These are phyloP conservation scores for Dunaliella primolecta DNA, from an alignment of 139 green algal genomes.

Conservation along the genomic window DNA sequence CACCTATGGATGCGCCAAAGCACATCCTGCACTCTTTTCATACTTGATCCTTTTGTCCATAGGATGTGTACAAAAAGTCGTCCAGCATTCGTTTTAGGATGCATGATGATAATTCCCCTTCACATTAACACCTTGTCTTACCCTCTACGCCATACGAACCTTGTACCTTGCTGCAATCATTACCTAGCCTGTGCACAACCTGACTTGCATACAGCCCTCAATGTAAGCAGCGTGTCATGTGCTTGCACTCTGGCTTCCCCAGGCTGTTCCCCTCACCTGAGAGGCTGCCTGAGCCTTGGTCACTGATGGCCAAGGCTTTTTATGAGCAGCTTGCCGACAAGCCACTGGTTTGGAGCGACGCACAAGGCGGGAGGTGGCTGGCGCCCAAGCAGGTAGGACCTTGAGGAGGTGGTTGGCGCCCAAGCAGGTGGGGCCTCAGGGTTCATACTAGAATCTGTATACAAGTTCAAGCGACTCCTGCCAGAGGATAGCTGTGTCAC, in stretches of 20 bases:
- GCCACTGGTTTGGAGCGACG: constrained; percentile 32
- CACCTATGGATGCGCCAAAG: background rate
- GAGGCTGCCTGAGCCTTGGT: constrained; percentile 27
- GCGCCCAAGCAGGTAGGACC: constrained; percentile 12
- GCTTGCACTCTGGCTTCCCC: background rate
- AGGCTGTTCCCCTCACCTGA: constrained; percentile 27
- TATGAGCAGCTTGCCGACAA: constrained; percentile 16
- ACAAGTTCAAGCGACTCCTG: too few species aligned
- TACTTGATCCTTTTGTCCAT: too few species aligned
- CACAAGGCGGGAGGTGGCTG: constrained; percentile 29
- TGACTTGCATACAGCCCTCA: background rate
- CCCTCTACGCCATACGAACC: too few species aligned
- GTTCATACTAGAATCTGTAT: too few species aligned
- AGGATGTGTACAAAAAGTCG: background rate
- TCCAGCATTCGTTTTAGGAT: too few species aligned
- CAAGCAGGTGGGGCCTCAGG: background rate
- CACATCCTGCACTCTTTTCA: too few species aligned
- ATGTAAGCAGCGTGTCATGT: background rate
- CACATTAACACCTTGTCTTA: too few species aligned
- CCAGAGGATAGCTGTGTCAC: too few species aligned
- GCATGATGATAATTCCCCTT: too few species aligned
- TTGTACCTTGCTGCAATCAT: background rate
- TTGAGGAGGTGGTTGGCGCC: too few species aligned
- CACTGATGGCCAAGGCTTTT: constrained; percentile 22
- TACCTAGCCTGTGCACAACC: background rate